Conservation (phyloP, 1,284 basidiomycete species). For the Boletus semigastroideus region DNA sequence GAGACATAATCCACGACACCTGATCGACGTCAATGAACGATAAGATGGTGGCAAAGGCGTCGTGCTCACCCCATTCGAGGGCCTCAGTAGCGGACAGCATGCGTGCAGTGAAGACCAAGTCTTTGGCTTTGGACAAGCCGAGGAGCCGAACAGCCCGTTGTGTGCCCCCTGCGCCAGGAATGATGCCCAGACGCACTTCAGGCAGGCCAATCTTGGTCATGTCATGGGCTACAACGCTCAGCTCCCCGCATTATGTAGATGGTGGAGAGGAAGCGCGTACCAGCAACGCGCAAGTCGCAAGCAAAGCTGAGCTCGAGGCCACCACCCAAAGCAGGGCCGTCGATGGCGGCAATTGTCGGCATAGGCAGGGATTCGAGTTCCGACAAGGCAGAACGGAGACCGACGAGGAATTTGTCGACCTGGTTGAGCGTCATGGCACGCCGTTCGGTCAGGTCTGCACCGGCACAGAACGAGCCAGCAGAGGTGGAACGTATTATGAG, state of each 20-base stretch:
- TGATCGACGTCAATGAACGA: conserved; percentile 30
- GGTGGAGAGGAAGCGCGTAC: conserved; percentile 36
- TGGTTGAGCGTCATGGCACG: conserved; percentile 75
- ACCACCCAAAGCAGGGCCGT: conserved; percentile 91
- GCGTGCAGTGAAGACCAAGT: conserved; percentile 72
- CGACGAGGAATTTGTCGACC: conserved; percentile 77
- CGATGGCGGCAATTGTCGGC: conserved; percentile 90
- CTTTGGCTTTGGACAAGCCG: conserved; percentile 83
- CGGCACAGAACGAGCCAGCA: conserved; percentile 84
- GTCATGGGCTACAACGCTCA: conserved; percentile 40
- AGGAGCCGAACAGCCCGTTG: conserved; percentile 83
- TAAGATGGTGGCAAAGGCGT: background rate
- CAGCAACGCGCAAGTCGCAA: conserved; percentile 87
- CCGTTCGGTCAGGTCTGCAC: conserved; percentile 88
- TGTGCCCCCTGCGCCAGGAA: conserved; percentile 94
- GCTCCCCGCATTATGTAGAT: background rate
- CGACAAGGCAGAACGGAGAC: conserved; percentile 71
- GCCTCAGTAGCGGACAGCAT: conserved; percentile 65
- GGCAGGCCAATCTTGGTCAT: conserved; percentile 75
- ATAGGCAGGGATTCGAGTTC: conserved; percentile 79
- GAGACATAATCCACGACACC: conserved; percentile 83
- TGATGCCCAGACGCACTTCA: conserved; percentile 83
- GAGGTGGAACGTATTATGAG: conserved; percentile 78
- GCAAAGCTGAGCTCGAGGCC: conserved; percentile 86
- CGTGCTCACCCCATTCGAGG: conserved; percentile 63